Conservation (phyloP, 305 asterid species). For the Fraxinus dipetala region DNA sequence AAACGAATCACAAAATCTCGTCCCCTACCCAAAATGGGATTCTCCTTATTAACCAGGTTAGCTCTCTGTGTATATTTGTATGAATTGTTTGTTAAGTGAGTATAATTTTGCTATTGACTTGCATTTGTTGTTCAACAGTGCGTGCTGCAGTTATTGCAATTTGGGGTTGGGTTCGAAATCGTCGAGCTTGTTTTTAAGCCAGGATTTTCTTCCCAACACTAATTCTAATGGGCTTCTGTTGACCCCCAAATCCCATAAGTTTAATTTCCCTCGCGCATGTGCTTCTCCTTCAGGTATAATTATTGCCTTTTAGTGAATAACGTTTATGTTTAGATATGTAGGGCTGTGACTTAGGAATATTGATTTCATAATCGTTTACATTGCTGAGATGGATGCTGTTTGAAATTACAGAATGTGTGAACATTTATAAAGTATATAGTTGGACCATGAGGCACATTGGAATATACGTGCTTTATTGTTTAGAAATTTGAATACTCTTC, state of each 20-base stretch:
- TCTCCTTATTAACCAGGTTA: conserved; percentile 43
- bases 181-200: conserved; percentile 47
- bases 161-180: conserved; percentile 48
- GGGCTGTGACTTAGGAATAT: background rate
- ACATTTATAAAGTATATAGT: background rate
- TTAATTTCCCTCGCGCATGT: conserved; percentile 37
- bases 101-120: conserved; percentile 3
- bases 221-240: conserved; percentile 28
- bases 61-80: conserved; percentile 1
- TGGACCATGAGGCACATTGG: background rate
- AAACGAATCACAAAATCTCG: conserved; percentile 6
- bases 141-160: conserved; percentile 35
- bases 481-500: too few species aligned
- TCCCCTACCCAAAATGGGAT: conserved; percentile 30
- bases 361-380: background rate
- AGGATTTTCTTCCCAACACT: conserved; percentile 21
- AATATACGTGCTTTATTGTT: background rate
- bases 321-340: background rate
- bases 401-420: background rate
- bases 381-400: background rate
- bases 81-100: background rate
- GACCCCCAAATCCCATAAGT: conserved; percentile 28
- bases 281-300: conserved; percentile 42
- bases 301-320: conserved; percentile 1
- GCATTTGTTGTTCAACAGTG: conserved; percentile 23